Evolutionary conservation across 1,284 basidiomycete genomes (phyloP).

Genomic region (Coniferiporia weirii): DNA sequence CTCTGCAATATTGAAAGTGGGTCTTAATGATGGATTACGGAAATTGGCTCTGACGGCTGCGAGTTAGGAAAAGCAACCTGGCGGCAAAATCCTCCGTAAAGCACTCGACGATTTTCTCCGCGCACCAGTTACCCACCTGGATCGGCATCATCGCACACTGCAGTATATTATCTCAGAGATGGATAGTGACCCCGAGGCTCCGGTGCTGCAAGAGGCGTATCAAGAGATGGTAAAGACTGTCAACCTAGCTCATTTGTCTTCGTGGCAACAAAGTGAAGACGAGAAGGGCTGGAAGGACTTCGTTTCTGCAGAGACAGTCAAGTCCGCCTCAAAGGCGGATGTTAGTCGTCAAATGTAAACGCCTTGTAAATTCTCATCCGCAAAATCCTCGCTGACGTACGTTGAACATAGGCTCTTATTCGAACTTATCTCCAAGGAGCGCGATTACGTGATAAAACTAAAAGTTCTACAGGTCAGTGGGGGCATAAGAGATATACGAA

Average conservation of each 20-base stretch:
- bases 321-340: not conserved
- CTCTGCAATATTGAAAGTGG: not conserved
- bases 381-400: not conserved
- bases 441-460: not conserved
- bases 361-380: not conserved
- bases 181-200: not conserved
- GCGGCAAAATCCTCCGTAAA: not conserved
- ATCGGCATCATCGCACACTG: not conserved
- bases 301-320: not conserved
- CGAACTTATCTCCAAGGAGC: not conserved
- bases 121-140: constrained; percentile 1
- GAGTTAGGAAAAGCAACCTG: not conserved
- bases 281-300: constrained; percentile 1
- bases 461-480: not conserved
- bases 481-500: not conserved
- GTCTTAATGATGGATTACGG: not conserved
- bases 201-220: not conserved
- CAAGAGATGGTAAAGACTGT: constrained; percentile 2
- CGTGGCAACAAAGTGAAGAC: constrained; percentile 3
- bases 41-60: not conserved
- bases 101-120: not conserved
- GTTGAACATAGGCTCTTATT: not conserved
- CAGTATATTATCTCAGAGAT: not conserved
- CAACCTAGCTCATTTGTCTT: not conserved
- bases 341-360: constrained; percentile 2